Percentiles rank a stretch among this genome's conserved stretches.
These are phyloP conservation scores for Rosellinia necatrix DNA, from an alignment of 2,329 filamentous ascomycete species.

Conservation along the genomic window DNA sequence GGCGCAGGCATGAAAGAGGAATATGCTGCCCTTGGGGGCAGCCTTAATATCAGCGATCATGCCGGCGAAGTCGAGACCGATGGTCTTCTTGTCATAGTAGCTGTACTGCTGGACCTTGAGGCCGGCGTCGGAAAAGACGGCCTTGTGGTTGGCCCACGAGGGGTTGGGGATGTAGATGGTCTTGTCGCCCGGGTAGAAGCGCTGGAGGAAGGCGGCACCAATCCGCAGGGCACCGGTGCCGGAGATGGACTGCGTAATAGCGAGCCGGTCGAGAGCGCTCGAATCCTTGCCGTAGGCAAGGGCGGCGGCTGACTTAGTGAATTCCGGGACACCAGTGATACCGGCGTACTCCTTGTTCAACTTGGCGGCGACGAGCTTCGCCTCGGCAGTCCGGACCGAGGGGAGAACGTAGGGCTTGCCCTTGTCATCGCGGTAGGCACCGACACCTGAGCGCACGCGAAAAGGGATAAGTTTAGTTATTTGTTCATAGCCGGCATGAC, in stretches of 20 bases:
- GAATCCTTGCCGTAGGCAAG: slow-evolving; percentile 89
- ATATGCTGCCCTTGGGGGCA: slow-evolving; percentile 82
- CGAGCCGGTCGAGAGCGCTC: slow-evolving; percentile 75
- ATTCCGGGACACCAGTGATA: slow-evolving; percentile 93
- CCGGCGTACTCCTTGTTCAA: slow-evolving; percentile 98
- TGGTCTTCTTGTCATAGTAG: slow-evolving; percentile 99
- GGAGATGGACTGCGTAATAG: slow-evolving; percentile 97
- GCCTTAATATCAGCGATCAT: slow-evolving; percentile 88
- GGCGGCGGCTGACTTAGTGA: slow-evolving; percentile 88
- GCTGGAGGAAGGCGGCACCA: slow-evolving; percentile 88
- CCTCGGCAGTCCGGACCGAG: slow-evolving; percentile 86
- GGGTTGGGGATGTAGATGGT: slow-evolving; percentile 95
- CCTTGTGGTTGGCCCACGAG: slow-evolving; percentile 97
- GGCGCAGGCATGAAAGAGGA: slow-evolving; percentile 94
- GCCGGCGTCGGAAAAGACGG: slow-evolving; percentile 92
- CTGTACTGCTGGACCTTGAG: slow-evolving; percentile 93
- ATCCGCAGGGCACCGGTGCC: slow-evolving; percentile 96
- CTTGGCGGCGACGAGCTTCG: slow-evolving; percentile 76
- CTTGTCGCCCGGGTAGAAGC: slow-evolving; percentile 90
- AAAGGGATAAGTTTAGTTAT: slow-evolving; percentile 21
- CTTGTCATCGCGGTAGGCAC: slow-evolving; percentile 96
- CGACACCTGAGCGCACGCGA: slow-evolving; percentile 67
- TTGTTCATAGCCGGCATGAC: not conserved
- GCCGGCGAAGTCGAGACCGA: slow-evolving; percentile 95
- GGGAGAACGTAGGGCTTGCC: slow-evolving; percentile 98